A percentile compares a stretch with the other conserved stretches of the same genome.
Conservation (phyloP, 805 yeast species). For the Jamesozyma rosinii region DNA sequence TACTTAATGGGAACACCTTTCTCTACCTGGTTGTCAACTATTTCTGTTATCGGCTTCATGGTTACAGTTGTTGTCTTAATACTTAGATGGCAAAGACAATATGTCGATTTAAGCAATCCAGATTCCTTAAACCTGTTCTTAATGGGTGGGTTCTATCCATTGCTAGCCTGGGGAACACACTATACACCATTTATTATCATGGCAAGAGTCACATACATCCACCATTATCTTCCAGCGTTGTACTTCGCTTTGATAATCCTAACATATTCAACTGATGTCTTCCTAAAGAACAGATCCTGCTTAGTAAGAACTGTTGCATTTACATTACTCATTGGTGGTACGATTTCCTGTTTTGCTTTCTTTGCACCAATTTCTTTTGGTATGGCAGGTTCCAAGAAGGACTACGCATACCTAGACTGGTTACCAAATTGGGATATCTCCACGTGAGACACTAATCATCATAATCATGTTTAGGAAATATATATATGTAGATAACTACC, state of each 20-base stretch:
- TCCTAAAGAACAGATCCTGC: slow-evolving; percentile 24
- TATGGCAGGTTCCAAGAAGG: slow-evolving; percentile 40
- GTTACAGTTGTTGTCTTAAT: slow-evolving; percentile 37
- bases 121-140: slow-evolving; percentile 43
- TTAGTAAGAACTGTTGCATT: slow-evolving; percentile 31
- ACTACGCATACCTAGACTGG: slow-evolving; percentile 42
- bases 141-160: slow-evolving; percentile 69
- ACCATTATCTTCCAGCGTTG: slow-evolving; percentile 76
- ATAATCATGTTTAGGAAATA: not conserved
- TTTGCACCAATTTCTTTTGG: slow-evolving; percentile 61
- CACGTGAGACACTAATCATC: slow-evolving; percentile 1
- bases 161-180: slow-evolving; percentile 76
- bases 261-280: slow-evolving; percentile 43
- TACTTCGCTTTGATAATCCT: slow-evolving; percentile 61
- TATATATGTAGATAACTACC: no score
- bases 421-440: slow-evolving; percentile 40
- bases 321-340: slow-evolving; percentile 32
- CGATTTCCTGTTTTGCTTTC: slow-evolving; percentile 48
- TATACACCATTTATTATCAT: slow-evolving; percentile 65
- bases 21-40: slow-evolving; percentile 66
- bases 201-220: slow-evolving; percentile 83
- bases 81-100: slow-evolving; percentile 79
- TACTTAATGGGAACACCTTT: slow-evolving; percentile 71
- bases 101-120: slow-evolving; percentile 45
- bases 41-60: slow-evolving; percentile 50